Evolutionary conservation across 2,329 filamentous ascomycete species (phyloP), one percentile per base, ranked within the genome.

Genomic region (Lomentospora prolificans): DNA sequence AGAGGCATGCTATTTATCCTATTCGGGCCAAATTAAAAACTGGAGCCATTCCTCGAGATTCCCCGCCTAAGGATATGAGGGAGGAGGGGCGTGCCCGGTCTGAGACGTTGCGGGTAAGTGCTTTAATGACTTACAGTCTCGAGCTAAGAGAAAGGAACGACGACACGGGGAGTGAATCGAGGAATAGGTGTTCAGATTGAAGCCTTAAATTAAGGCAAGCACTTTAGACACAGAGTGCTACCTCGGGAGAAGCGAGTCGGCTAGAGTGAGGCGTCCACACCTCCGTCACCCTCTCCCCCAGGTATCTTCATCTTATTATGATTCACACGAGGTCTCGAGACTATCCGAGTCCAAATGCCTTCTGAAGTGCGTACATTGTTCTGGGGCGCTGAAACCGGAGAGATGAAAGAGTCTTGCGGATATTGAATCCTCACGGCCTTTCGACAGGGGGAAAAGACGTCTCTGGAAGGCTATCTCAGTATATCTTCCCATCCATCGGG

Each of bases 281-380:
- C 22, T 48, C 22, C 22, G 17, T 27, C 22, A 12, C 22, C 22
- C 44, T 48, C 12, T n/a, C 22, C 24, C 22, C 17, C 22, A 22
- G 6, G 7, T 33, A 19, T 48, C 17, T 25, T 48, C 44, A 48
- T 48, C 44, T 48, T 48, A 48, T 22, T 48, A 22, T 48, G 44
- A 48, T 48, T 48, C 44, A 48, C 44, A 48, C 44, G 44, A 48
- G 44, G 44, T 17, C 22, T 48, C 44, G 44, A 48, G 44, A 22
- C 44, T 12, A 48, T 48, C 44, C 44, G 44, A 27, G 44, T 22
- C 22, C 44, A n/a, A n/a, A n/a, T n/a, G n/a, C n/a, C n/a, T n/a
- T n/a, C n/a, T n/a, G n/a, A 41, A 22, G 44, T 48, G 44, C 22
- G 22, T 48, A 22, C 44, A 6, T 22, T 48, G 44, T 48, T 48